Percentiles rank a stretch among this genome's conserved stretches.
Conservation (phyloP, 768 basidiomycete species). For the Boletales sp. region DNA sequence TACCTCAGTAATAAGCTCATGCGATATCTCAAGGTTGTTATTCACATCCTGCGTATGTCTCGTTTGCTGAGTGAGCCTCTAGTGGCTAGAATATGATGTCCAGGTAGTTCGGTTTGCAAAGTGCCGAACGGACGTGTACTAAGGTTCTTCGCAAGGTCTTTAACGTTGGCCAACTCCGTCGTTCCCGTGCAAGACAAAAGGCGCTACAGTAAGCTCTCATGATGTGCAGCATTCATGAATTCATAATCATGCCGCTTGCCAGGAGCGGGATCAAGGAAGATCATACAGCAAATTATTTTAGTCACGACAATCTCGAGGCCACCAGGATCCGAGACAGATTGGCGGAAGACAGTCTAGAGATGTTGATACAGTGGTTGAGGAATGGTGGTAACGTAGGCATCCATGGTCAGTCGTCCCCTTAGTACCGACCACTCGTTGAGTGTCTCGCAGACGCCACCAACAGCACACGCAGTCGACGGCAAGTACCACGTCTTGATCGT, state of each 20-base stretch:
- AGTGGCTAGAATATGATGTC: slow-evolving; percentile 99
- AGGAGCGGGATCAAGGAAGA: slow-evolving; percentile 86
- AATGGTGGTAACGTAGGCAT: slow-evolving; percentile 96
- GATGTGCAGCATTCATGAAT: neutral
- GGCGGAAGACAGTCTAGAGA: slow-evolving; percentile 89
- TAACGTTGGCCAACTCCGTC: slow-evolving; percentile 93
- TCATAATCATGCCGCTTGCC: slow-evolving; percentile 10
- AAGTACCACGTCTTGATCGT: slow-evolving; percentile 13
- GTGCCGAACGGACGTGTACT: neutral
- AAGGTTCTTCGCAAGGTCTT: slow-evolving; percentile 62
- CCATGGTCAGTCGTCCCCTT: slow-evolving; percentile 59
- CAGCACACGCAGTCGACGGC: slow-evolving; percentile 76
- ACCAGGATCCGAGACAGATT: slow-evolving; percentile 74
- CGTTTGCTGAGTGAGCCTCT: slow-evolving; percentile 9
- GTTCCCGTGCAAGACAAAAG: slow-evolving; percentile 78
- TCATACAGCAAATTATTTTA: slow-evolving; percentile 89
- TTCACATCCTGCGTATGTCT: slow-evolving; percentile 1
- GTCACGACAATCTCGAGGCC: slow-evolving; percentile 77
- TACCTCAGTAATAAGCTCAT: slow-evolving; percentile 97
- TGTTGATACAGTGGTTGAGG: slow-evolving; percentile 93
- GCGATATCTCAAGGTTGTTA: slow-evolving; percentile 85
- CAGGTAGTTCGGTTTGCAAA: slow-evolving; percentile 47
- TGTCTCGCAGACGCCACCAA: slow-evolving; percentile 84
- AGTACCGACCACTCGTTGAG: neutral
- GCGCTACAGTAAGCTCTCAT: slow-evolving; percentile 57